These are phyloP conservation scores for Achaetomiella virescens DNA, from an alignment of 495 filamentous ascomycete species.

Conservation along the genomic window DNA sequence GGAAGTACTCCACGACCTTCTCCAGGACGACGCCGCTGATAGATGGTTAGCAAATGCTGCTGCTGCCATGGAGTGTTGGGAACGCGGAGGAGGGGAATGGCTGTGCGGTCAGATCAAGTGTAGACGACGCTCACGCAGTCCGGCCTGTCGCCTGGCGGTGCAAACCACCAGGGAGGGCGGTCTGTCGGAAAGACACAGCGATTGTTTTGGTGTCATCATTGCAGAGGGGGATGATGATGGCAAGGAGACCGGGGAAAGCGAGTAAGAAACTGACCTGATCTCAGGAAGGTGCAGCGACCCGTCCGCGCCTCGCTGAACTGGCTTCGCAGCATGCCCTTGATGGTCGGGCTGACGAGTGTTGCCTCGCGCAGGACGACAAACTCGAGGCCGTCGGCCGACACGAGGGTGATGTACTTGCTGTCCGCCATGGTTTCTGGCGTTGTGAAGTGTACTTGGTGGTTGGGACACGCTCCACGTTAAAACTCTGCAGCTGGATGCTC, in stretches of 20 bases:
- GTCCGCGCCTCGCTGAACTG: constrained; percentile 63
- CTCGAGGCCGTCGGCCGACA: constrained; percentile 83
- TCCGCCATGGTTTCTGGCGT: constrained; percentile 12
- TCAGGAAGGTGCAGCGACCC: constrained; percentile 62
- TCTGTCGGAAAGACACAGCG: constrained; percentile 38
- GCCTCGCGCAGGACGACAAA: constrained; percentile 78
- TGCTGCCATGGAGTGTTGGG: background rate
- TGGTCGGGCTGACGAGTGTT: constrained; percentile 65
- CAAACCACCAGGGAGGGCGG: constrained; percentile 9
- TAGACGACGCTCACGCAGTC: constrained; percentile 46
- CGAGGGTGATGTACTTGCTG: constrained; percentile 73
- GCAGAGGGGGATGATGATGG: constrained; percentile 5
- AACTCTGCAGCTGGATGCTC: background rate
- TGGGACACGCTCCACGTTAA: background rate
- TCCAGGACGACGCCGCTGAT: constrained; percentile 73
- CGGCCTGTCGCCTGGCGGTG: constrained; percentile 6
- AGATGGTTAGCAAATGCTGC: constrained; percentile 2
- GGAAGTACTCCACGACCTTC: constrained; percentile 87
- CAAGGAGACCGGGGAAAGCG: background rate
- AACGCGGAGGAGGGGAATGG: constrained; percentile 1
- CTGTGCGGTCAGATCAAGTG: constrained; percentile 52
- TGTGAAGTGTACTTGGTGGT: background rate
- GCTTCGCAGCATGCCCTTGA: constrained; percentile 83
- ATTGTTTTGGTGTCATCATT: constrained; percentile 40
- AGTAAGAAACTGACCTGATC: constrained; percentile 54